phyloP scores from a whole-genome alignment of 768 basidiomycete species.

The Pluteus cervinus region DNA sequence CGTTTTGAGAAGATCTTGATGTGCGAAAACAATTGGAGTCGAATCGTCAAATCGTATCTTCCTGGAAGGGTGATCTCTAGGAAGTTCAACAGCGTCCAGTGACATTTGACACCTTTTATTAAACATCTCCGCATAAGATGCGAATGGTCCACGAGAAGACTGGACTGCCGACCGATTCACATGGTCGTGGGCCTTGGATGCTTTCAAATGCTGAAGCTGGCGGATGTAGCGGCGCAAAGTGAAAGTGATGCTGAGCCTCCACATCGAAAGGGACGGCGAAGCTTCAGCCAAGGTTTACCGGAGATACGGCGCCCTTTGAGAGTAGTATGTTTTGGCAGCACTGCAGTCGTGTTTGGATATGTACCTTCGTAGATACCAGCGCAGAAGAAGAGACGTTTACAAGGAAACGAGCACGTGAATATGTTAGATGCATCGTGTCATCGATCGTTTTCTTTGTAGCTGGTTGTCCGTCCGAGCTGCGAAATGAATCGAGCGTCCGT shows the following conservation, averaged over 20 bases:
- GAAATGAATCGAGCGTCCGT: too few relatives aligned
- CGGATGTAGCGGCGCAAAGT: conserved; percentile 15
- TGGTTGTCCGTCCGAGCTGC: too few relatives aligned
- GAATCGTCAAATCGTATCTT: conserved; percentile 12
- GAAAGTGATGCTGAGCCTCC: conserved; percentile 11
- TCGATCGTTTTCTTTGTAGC: too few relatives aligned
- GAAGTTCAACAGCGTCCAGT: neutral
- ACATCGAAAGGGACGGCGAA: conserved; percentile 11
- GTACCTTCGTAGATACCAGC: too few relatives aligned
- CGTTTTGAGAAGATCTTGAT: conserved; percentile 15
- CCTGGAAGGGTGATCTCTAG: conserved; percentile 6
- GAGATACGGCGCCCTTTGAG: too few relatives aligned
- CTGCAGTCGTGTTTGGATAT: too few relatives aligned
- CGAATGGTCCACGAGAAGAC: conserved; percentile 9
- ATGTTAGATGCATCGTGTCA: too few relatives aligned
- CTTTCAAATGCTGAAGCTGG: conserved; percentile 11
- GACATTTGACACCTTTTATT: conserved; percentile 5
- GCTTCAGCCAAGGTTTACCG: conserved; percentile 8
- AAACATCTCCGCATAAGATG: conserved; percentile 13
- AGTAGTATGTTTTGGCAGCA: too few relatives aligned
- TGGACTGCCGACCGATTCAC: conserved; percentile 6
- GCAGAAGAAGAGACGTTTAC: too few relatives aligned
- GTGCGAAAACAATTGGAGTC: conserved; percentile 15
- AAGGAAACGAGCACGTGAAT: too few relatives aligned
- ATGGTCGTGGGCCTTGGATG: conserved; percentile 5